These are phyloP conservation scores for Passiflora organensis DNA, from an alignment of 345 rosid species.

Conservation along the genomic window DNA sequence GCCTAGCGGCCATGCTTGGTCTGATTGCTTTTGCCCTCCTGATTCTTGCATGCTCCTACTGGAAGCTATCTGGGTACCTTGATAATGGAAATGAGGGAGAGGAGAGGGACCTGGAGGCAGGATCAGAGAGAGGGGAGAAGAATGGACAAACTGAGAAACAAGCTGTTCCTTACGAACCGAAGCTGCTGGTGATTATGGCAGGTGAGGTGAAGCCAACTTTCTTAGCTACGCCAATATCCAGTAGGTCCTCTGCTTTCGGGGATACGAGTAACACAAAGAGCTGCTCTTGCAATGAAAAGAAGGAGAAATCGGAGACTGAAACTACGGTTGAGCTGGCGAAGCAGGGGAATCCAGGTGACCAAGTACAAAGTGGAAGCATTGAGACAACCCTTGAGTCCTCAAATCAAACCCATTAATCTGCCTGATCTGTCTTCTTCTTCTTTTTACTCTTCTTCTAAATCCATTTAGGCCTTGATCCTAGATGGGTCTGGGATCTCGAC, in stretches of 20 bases:
- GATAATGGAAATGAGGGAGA: neutral
- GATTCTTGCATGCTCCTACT: slow-evolving; percentile 87
- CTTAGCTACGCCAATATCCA: slow-evolving; percentile 23
- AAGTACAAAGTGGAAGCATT: too few relatives aligned
- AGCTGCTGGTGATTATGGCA: slow-evolving; percentile 28
- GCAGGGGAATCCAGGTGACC: too few relatives aligned
- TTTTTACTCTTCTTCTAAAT: too few relatives aligned
- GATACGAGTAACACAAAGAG: slow-evolving; percentile 18
- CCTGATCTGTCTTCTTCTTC: too few relatives aligned
- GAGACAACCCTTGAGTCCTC: too few relatives aligned
- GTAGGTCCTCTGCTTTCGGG: slow-evolving; percentile 34
- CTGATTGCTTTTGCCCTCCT: slow-evolving; percentile 83
- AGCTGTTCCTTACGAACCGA: slow-evolving; percentile 11
- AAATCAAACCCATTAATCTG: too few relatives aligned
- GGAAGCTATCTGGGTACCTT: slow-evolving; percentile 65
- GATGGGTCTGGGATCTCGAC: too few relatives aligned
- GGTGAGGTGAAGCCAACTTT: slow-evolving; percentile 24
- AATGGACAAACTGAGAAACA: neutral
- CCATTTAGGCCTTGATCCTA: too few relatives aligned
- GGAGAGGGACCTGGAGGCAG: slow-evolving; percentile 10
- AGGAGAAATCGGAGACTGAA: too few relatives aligned
- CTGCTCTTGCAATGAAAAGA: too few relatives aligned
- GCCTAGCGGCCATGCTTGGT: slow-evolving; percentile 91
- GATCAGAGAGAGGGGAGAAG: slow-evolving; percentile 7
- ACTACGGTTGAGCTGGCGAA: too few relatives aligned